Evolutionary conservation across 345 rosid genomes (phyloP).

Genomic region (Carallia pectinifolia): DNA sequence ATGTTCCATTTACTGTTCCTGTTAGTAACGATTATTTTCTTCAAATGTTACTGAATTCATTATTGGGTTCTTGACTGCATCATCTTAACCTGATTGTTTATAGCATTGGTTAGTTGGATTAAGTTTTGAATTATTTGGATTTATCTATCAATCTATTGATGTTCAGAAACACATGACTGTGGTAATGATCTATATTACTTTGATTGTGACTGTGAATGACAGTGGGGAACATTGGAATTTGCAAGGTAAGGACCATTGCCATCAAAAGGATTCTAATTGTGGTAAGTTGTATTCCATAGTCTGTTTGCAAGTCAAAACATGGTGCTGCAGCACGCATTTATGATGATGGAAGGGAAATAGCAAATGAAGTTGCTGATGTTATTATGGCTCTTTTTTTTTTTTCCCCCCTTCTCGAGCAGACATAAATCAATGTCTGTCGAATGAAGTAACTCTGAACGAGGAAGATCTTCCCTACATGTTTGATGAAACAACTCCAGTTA

Average conservation of each 20-base stretch:
- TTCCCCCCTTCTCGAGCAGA: slow-evolving; percentile 12
- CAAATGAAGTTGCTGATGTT: slow-evolving; percentile 1
- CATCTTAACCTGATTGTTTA: neutral
- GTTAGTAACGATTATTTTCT: neutral
- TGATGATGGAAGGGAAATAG: neutral
- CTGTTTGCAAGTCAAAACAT: neutral
- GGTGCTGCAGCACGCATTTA: neutral
- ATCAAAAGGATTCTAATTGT: slow-evolving; percentile 32
- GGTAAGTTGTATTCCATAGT: slow-evolving; percentile 31
- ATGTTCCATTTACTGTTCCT: neutral
- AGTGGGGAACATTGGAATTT: slow-evolving; percentile 40
- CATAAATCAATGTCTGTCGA: slow-evolving; percentile 35
- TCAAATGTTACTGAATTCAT: slow-evolving; percentile 1
- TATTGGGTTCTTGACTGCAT: neutral
- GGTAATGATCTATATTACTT: neutral
- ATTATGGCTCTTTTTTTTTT: slow-evolving; percentile 7
- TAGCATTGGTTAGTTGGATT: neutral
- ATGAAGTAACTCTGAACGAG: slow-evolving; percentile 60
- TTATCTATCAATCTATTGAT: neutral
- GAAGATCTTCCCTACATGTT: slow-evolving; percentile 84
- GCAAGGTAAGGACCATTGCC: slow-evolving; percentile 30
- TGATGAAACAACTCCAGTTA: slow-evolving; percentile 79
- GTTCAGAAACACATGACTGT: neutral
- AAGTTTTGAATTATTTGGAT: neutral
- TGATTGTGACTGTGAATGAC: slow-evolving; percentile 20